Evolutionary conservation across 2,329 filamentous ascomycete species (phyloP).

Genomic region (Epicoccum nigrum): DNA sequence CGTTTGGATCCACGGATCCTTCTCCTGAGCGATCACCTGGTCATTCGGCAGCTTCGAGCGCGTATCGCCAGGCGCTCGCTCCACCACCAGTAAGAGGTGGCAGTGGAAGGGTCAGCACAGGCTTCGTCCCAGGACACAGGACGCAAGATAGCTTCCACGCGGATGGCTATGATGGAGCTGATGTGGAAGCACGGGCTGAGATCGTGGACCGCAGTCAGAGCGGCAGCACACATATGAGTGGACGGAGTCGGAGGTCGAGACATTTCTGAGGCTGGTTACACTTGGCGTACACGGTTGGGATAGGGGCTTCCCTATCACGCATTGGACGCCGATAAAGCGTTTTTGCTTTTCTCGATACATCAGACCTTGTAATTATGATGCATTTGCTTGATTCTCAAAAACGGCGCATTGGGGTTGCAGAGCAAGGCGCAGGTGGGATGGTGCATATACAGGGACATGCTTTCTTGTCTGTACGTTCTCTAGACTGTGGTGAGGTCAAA

Average conservation of each 20-base stretch:
- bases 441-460: neutral
- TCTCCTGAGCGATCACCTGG: slow-evolving; percentile 45
- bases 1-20: slow-evolving; percentile 45
- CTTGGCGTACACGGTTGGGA: too few relatives aligned
- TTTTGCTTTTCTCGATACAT: neutral
- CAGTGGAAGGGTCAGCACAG: slow-evolving; percentile 43
- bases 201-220: slow-evolving; percentile 46
- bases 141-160: slow-evolving; percentile 47
- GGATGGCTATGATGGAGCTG: slow-evolving; percentile 36
- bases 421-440: slow-evolving; percentile 8
- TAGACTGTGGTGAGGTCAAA: neutral
- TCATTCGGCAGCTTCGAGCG: slow-evolving; percentile 44
- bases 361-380: slow-evolving; percentile 6
- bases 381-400: neutral
- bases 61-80: slow-evolving; percentile 34
- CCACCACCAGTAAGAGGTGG: slow-evolving; percentile 28
- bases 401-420: neutral
- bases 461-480: neutral
- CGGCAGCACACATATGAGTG: slow-evolving; percentile 41
- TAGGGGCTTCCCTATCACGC: neutral
- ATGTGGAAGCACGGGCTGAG: slow-evolving; percentile 45
- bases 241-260: slow-evolving; percentile 22
- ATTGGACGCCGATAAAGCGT: neutral
- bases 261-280: slow-evolving; percentile 1
- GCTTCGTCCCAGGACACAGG: slow-evolving; percentile 48